These are phyloP conservation scores for Luffa aegyptiaca DNA, from an alignment of 306 rosid species.

Conservation along the genomic window DNA sequence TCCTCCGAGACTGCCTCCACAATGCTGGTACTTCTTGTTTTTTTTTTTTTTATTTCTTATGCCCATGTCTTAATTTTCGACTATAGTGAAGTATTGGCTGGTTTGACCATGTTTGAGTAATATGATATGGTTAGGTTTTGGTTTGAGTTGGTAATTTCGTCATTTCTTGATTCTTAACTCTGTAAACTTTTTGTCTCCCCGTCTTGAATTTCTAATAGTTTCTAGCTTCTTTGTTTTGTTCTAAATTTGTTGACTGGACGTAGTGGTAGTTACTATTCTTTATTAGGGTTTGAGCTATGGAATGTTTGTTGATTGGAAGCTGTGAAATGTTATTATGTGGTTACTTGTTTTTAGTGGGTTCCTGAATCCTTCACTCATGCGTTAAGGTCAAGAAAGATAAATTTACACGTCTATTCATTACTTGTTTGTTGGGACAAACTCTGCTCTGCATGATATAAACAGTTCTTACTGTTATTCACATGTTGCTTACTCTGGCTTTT, in stretches of 20 bases:
- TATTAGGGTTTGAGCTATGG: neutral
- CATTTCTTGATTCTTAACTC: neutral
- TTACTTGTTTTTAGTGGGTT: neutral
- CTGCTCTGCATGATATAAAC: neutral
- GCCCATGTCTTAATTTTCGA: neutral
- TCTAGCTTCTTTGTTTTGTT: neutral
- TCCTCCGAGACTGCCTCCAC: constrained; percentile 40
- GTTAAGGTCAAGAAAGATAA: neutral
- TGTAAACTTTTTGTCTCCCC: neutral
- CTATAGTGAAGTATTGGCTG: neutral
- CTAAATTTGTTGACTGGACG: neutral
- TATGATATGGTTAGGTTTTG: neutral
- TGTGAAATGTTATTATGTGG: neutral
- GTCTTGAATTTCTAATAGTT: neutral
- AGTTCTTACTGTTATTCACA: neutral
- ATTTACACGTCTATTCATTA: neutral
- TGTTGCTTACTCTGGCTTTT: neutral
- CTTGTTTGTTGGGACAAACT: neutral
- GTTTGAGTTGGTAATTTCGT: neutral
- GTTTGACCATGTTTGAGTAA: neutral
- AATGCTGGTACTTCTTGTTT: constrained; percentile 35
- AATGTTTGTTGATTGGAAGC: neutral
- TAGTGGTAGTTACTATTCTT: neutral
- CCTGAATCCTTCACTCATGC: neutral
- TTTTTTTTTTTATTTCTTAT: neutral